These are phyloP conservation scores for Pyrenopolyporus hunteri DNA, from an alignment of 495 filamentous ascomycete genomes.

Conservation along the genomic window DNA sequence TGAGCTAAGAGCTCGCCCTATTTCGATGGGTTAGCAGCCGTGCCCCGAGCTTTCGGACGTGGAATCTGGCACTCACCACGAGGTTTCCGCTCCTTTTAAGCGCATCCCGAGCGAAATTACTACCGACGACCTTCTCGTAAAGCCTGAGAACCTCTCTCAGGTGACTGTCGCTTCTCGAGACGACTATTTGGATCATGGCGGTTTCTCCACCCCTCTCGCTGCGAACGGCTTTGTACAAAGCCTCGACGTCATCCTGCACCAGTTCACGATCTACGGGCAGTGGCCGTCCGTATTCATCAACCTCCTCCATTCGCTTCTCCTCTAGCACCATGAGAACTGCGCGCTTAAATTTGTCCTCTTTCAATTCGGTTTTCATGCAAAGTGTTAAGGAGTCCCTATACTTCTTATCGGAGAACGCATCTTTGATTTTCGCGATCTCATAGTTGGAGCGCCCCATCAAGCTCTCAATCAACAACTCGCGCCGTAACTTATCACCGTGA, in stretches of 20 bases:
- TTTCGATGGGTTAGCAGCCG: slow-evolving; percentile 16
- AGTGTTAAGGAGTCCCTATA: slow-evolving; percentile 81
- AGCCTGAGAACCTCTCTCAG: slow-evolving; percentile 75
- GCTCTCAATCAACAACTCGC: slow-evolving; percentile 89
- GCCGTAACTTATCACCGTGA: slow-evolving; percentile 80
- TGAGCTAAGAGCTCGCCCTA: slow-evolving; percentile 95
- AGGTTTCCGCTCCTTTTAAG: slow-evolving; percentile 87
- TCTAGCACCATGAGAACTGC: slow-evolving; percentile 87
- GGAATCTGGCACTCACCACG: slow-evolving; percentile 67
- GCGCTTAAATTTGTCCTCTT: slow-evolving; percentile 91
- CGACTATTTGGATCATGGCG: slow-evolving; percentile 86
- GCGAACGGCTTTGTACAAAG: slow-evolving; percentile 71
- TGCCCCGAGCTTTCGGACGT: slow-evolving; percentile 1
- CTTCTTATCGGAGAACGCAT: slow-evolving; percentile 89
- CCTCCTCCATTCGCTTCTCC: slow-evolving; percentile 81
- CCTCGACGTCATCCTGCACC: slow-evolving; percentile 72
- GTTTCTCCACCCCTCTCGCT: slow-evolving; percentile 84
- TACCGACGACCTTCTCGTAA: slow-evolving; percentile 71
- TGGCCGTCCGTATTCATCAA: slow-evolving; percentile 53
- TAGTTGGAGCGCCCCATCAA: slow-evolving; percentile 86
- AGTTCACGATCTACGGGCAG: slow-evolving; percentile 54
- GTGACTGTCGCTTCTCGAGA: slow-evolving; percentile 78
- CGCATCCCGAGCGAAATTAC: slow-evolving; percentile 87
- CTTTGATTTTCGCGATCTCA: slow-evolving; percentile 90
- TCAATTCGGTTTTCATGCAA: slow-evolving; percentile 90